Conservation (phyloP, 2,329 filamentous ascomycete species). For the Phyllosticta ampelicida region DNA sequence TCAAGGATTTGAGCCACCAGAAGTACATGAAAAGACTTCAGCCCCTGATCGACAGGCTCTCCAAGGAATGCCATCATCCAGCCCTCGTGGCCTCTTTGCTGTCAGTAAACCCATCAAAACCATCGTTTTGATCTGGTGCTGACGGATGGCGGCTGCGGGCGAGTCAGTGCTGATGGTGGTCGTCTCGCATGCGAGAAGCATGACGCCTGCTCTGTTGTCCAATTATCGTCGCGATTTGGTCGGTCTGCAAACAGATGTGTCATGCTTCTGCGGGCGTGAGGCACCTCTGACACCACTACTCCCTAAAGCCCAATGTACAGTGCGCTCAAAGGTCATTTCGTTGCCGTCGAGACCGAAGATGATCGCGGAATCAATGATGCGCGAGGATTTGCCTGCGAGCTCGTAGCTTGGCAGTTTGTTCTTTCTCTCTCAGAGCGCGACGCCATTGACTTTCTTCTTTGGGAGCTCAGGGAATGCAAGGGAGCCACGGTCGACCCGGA, state of each 20-base stretch:
- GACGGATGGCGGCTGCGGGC: background rate
- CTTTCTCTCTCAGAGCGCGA: slow-evolving; percentile 61
- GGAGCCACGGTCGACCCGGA: slow-evolving; percentile 12
- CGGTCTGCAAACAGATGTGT: too few relatives aligned
- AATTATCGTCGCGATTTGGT: too few relatives aligned
- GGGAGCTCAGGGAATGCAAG: slow-evolving; percentile 49
- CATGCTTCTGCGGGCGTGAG: background rate
- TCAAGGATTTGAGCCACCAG: slow-evolving; percentile 62
- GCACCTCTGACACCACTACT: background rate
- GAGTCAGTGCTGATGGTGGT: background rate
- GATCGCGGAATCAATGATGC: slow-evolving; percentile 57
- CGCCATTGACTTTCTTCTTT: slow-evolving; percentile 62
- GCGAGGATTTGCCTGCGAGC: slow-evolving; percentile 64
- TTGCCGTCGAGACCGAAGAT: slow-evolving; percentile 46
- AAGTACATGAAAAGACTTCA: slow-evolving; percentile 45
- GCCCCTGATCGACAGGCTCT: slow-evolving; percentile 56
- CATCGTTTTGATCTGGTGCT: background rate
- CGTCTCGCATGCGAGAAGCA: background rate
- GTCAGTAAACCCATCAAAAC: slow-evolving; percentile 37
- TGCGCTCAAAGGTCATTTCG: slow-evolving; percentile 65
- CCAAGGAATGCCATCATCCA: slow-evolving; percentile 52
- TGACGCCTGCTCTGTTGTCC: background rate
- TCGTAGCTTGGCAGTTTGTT: slow-evolving; percentile 70
- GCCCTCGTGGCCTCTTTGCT: slow-evolving; percentile 62
- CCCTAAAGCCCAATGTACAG: slow-evolving; percentile 28